Base-by-base conservation (phyloP, 495 filamentous ascomycete species). In the Neurospora sp. region DNA sequence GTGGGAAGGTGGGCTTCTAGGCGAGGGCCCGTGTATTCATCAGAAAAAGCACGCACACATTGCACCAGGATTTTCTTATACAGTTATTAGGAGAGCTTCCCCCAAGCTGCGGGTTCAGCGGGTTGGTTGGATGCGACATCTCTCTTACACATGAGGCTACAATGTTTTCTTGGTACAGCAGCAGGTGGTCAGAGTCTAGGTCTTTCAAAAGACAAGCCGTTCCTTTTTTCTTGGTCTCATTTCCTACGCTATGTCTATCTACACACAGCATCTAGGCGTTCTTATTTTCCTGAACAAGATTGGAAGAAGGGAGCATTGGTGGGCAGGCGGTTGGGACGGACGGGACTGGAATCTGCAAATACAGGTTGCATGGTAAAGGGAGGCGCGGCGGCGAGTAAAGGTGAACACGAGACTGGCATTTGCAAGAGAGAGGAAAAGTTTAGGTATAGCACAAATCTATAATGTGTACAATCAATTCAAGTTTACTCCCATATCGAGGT, bases 1-100 rank as follows among this genome's bases (percentile, higher is more conserved):
- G 71, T 71, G 65, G 69, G 74, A 79, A 79, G 68, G 77, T 76
- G 22, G 76, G 71, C 69, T 78, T 78, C 70, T 79, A 78, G 74
- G 69, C 35, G 69, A 74, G 68, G 72, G 69, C 72, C 68, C 20
- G 70, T 68, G 53, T 20, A 20, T n/a, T 59, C 70, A 65, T 44
- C 14, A 59, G 46, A 16, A 27, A 31, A 48, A 59, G 11, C 48
- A 59, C 48, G 22, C 31, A 48, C 40, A 35, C 59, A 69, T 20
- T 68, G 40, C 42, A 31, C 44, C 71, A 35, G 44, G 73, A 31
- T 72, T 59, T 71, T 59, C 70, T 22, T 35, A 39, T 39, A 68
- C 70, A 18, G 44, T 46, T 39, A 31, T 39, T 22, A 11, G 6
- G 10, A 20, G 69, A 31, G 69, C 22, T 39, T 10, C 39, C 39